Conservation (phyloP, 306 rosid genomes). For the Fragaria ananassa region DNA sequence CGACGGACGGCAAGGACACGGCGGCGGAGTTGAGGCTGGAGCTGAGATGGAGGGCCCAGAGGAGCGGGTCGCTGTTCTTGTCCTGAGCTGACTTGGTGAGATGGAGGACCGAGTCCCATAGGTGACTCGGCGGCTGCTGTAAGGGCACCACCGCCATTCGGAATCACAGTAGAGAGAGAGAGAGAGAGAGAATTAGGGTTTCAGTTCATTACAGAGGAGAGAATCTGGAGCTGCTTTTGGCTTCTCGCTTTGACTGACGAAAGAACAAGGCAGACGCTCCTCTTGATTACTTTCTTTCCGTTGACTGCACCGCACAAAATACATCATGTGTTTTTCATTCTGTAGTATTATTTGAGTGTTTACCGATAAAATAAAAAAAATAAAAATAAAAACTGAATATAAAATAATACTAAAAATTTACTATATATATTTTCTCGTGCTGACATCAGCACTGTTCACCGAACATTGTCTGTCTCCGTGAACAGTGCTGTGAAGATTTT, state of each 20-base stretch:
- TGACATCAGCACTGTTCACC: too few relatives aligned
- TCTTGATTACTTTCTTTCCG: neutral
- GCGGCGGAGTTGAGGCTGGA: slow-evolving; percentile 44
- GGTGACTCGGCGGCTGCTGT: slow-evolving; percentile 28
- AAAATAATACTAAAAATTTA: too few relatives aligned
- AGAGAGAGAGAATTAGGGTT: neutral
- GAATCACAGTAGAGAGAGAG: neutral
- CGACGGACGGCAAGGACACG: slow-evolving; percentile 62
- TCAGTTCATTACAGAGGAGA: neutral
- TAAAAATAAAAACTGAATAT: too few relatives aligned
- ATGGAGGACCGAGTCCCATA: slow-evolving; percentile 57
- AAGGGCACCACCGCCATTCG: slow-evolving; percentile 42
- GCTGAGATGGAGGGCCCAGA: slow-evolving; percentile 56
- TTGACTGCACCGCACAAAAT: neutral
- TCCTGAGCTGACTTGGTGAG: slow-evolving; percentile 59
- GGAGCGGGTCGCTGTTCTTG: slow-evolving; percentile 53
- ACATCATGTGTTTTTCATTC: too few relatives aligned
- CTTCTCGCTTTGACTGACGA: neutral
- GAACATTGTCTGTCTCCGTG: too few relatives aligned
- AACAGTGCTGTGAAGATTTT: too few relatives aligned
- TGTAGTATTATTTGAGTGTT: too few relatives aligned
- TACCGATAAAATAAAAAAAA: too few relatives aligned
- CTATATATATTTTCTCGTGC: too few relatives aligned
- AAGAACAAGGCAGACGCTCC: neutral
- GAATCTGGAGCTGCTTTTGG: neutral